Percentiles rank a stretch among this genome's conserved stretches.
phyloP scores from a whole-genome alignment of 495 filamentous ascomycete genomes.

The Cenococcum geophilum region DNA sequence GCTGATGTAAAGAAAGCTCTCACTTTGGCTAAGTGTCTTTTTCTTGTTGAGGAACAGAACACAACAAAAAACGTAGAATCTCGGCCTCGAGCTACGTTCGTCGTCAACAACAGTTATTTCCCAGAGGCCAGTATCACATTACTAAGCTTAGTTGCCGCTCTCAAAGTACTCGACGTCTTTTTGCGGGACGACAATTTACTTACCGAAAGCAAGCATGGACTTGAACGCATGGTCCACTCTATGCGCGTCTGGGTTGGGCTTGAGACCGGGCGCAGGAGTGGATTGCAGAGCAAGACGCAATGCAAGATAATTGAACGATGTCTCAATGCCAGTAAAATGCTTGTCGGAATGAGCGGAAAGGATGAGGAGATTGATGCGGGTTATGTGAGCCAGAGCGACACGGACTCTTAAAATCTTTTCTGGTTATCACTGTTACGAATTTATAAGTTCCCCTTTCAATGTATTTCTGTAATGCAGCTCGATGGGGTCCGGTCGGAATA shows the following conservation, averaged over 20 bases:
- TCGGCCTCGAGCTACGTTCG: conserved; percentile 18
- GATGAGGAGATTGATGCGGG: conserved; percentile 29
- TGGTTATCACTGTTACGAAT: not conserved
- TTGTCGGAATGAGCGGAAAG: conserved; percentile 22
- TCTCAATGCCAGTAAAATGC: conserved; percentile 24
- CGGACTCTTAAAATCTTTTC: not conserved
- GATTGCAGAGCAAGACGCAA: conserved; percentile 23
- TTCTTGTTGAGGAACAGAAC: conserved; percentile 48
- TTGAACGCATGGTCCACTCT: conserved; percentile 33
- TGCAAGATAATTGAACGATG: conserved; percentile 16
- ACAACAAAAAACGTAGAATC: conserved; percentile 32
- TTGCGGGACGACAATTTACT: conserved; percentile 4
- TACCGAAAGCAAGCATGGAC: conserved; percentile 19
- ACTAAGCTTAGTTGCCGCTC: conserved; percentile 71
- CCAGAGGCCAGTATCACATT: conserved; percentile 49
- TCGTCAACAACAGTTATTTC: conserved; percentile 30
- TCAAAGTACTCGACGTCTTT: conserved; percentile 57
- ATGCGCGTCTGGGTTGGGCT: conserved; percentile 38
- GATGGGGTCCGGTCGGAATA: too few relatives aligned
- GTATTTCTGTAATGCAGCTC: too few relatives aligned
- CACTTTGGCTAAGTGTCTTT: conserved; percentile 73
- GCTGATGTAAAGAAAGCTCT: conserved; percentile 66
- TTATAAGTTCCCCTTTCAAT: too few relatives aligned
- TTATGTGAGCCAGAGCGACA: conserved; percentile 30
- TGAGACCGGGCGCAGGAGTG: conserved; percentile 28